Base-by-base conservation (phyloP, 1,284 basidiomycete species). In the Dichomitus squalens region DNA sequence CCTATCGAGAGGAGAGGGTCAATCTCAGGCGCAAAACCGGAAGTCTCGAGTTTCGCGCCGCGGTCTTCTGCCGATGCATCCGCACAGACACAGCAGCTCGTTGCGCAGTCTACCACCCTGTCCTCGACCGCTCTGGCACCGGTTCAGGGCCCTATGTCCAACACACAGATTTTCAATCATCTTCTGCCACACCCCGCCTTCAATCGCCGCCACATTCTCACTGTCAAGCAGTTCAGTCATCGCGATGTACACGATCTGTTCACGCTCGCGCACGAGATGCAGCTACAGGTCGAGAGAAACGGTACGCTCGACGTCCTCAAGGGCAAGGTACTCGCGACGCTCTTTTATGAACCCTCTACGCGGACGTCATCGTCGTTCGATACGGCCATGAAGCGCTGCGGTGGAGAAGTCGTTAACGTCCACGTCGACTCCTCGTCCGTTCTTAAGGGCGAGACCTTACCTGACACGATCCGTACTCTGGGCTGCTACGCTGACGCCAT, bases 311-410 rank as follows among this genome's bases (percentile, higher is more conserved):
- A 99, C 69, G 86, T 98, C 52, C 81, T 99, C 39, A 91, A 89
- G 63, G 96, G 96, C 47, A 92, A 90, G 61, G 90, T 99, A 0
- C 83, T 99, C 4, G 95, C 92, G 70, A 96, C 90, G n/a, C 74
- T 98, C 38, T 99, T 99, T 82, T 99, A 96, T 75, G 97, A 99
- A 73, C 94, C 97, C 2, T 98, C 95, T 8, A 99, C 97, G 1
- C 84, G 97, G 52, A 99, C 97, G 1, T 93, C 91, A 59, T 84
- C 90, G 14, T 98, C 96, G n/a, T 99, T 99, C 70, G 96, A 99
- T 73, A 92, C 96, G 7, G 97, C 97, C 12, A 99, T 99, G 97
- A 95, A 96, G 73, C 87, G 97, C 52, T 94, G 95, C 66, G 97
- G 97, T 49, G 97, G 97, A 38, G 88, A 96, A 69, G 96, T 99